Evolutionary conservation across 2,329 filamentous ascomycete species (phyloP).

Genomic region (Madurella fahalii): DNA sequence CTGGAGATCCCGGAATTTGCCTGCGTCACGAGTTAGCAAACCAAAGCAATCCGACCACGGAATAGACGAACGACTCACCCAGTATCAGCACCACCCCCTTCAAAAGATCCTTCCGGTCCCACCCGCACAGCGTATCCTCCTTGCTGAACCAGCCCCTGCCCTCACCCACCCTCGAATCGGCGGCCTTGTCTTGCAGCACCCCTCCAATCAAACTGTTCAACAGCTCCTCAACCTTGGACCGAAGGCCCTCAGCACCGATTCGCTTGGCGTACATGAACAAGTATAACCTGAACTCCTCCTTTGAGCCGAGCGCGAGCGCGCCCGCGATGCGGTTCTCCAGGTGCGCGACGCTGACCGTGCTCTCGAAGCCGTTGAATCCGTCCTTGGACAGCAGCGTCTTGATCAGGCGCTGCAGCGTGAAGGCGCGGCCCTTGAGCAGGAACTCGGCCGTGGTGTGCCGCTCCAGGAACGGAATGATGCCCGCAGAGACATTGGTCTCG

Average conservation of each 20-base stretch:
- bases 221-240: conserved; percentile 88
- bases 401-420: conserved; percentile 85
- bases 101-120: conserved; percentile 81
- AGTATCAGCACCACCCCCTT: conserved; percentile 90
- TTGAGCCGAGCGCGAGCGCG: conserved; percentile 75
- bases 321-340: conserved; percentile 92
- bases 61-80: conserved; percentile 54
- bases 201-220: conserved; percentile 77
- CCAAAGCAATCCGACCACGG: not conserved
- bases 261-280: conserved; percentile 98
- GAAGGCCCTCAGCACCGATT: conserved; percentile 81
- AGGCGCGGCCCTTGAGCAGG: conserved; percentile 84
- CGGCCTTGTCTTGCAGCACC: conserved; percentile 54
- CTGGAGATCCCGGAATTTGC: conserved; percentile 93
- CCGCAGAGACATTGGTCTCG: conserved; percentile 66
- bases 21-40: conserved; percentile 40
- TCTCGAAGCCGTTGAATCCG: conserved; percentile 89
- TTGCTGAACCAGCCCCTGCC: conserved; percentile 61
- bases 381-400: conserved; percentile 84
- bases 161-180: conserved; percentile 37
- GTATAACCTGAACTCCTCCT: conserved; percentile 90
- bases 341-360: conserved; percentile 86
- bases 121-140: conserved; percentile 77
- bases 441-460: conserved; percentile 93
- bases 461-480: conserved; percentile 89